Evolutionary conservation across 441 rosid genomes (phyloP).

Genomic region (Mallotus japonicus): DNA sequence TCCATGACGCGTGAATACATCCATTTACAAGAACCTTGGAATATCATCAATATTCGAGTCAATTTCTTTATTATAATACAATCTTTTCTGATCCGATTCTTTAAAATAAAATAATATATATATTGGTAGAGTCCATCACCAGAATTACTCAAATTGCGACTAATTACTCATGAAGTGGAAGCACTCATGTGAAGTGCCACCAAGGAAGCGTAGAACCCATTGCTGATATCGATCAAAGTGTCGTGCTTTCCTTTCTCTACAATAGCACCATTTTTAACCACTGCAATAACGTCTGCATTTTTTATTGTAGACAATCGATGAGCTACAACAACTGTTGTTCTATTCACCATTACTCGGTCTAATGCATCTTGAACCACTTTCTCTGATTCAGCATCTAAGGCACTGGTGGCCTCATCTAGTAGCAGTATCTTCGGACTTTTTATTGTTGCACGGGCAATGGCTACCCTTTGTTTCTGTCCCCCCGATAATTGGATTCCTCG

Average conservation of each 20-base stretch:
- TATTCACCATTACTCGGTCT: constrained; percentile 51
- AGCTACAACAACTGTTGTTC: constrained; percentile 73
- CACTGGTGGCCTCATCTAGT: constrained; percentile 75
- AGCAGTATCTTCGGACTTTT: constrained; percentile 61
- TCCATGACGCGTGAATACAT: background rate
- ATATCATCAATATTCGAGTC: background rate
- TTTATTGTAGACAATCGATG: constrained; percentile 63
- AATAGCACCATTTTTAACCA: constrained; percentile 66
- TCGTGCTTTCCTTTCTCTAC: constrained; percentile 76
- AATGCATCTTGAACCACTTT: constrained; percentile 67
- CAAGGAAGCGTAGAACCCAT: constrained; percentile 64
- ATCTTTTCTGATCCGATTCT: background rate
- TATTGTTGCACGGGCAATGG: constrained; percentile 67
- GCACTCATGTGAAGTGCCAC: constrained; percentile 53
- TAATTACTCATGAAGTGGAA: constrained; percentile 24
- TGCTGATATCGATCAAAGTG: constrained; percentile 42
- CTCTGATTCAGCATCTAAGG: constrained; percentile 74
- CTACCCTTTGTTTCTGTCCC: constrained; percentile 77
- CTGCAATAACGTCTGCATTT: constrained; percentile 62
- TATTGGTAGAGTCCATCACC: background rate
- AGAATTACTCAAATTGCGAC: background rate
- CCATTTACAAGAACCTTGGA: background rate
- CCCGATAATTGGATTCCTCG: constrained; percentile 77
- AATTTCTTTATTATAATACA: too few relatives aligned
- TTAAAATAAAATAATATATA: background rate